phyloP scores from a whole-genome alignment of 169 alveolate species.

The Amoebophrya sp. region DNA sequence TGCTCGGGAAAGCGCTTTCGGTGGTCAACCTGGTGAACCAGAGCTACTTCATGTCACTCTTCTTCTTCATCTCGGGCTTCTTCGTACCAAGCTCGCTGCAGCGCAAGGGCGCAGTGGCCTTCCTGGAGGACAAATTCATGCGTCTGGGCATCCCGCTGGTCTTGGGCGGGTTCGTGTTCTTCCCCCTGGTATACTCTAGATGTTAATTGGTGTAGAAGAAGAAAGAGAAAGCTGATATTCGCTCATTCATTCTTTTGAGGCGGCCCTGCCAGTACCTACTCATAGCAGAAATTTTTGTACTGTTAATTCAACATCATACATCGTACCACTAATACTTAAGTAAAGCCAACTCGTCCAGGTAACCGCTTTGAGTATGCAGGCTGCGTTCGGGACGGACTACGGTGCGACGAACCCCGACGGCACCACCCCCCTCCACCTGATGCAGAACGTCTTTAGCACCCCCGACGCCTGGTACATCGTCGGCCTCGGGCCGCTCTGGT shows the following conservation, averaged over 20 bases:
- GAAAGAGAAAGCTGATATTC: too few species aligned
- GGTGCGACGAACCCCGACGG: not conserved
- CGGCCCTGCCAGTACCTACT: too few species aligned
- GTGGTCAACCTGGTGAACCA: not conserved
- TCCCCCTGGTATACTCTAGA: not conserved
- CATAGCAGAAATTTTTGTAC: too few species aligned
- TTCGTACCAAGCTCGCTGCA: slow-evolving; percentile 2
- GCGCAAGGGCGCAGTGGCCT: not conserved
- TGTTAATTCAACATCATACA: too few species aligned
- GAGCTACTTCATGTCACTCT: not conserved
- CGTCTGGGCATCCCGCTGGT: not conserved
- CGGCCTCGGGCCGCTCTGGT: slow-evolving; percentile 22
- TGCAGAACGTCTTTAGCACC: too few species aligned
- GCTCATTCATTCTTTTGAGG: too few species aligned
- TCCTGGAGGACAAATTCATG: slow-evolving; percentile 18
- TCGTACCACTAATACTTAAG: too few species aligned
- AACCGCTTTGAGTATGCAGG: not conserved
- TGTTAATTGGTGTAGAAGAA: too few species aligned
- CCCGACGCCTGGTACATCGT: not conserved
- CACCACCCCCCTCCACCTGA: not conserved
- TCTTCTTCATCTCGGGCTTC: not conserved
- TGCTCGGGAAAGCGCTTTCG: not conserved
- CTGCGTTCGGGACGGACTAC: not conserved
- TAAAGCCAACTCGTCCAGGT: too few species aligned
- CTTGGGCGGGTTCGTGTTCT: not conserved